These are phyloP conservation scores for Pelargonium myrrhifolium DNA, from an alignment of 441 rosid species.

Conservation along the genomic window DNA sequence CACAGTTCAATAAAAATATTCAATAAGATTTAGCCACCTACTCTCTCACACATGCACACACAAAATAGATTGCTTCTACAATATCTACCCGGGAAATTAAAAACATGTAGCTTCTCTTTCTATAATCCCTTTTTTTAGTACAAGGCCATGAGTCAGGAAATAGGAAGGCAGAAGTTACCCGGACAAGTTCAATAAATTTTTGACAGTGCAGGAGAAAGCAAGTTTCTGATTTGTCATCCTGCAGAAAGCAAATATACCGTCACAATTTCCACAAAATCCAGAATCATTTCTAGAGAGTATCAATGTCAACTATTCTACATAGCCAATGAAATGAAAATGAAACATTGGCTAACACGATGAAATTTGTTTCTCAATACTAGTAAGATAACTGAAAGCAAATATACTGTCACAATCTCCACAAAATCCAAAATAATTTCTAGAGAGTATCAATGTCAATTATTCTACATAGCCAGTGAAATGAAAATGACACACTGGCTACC, in stretches of 20 bases:
- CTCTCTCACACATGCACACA: no score
- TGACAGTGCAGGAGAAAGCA: slow-evolving; percentile 89
- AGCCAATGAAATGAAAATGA: not conserved
- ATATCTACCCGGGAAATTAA: not conserved
- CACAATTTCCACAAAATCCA: slow-evolving; percentile 16
- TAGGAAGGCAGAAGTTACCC: slow-evolving; percentile 45
- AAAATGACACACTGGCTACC: not conserved
- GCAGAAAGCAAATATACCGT: slow-evolving; percentile 29
- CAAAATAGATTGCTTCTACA: not conserved
- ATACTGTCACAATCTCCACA: slow-evolving; percentile 16
- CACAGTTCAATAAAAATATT: not conserved
- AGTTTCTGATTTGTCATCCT: slow-evolving; percentile 89
- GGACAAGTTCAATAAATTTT: slow-evolving; percentile 77
- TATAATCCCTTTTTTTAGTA: not conserved
- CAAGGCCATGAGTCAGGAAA: slow-evolving; percentile 5
- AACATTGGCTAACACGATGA: not conserved
- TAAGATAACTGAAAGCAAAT: slow-evolving; percentile 16
- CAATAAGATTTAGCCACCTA: not conserved
- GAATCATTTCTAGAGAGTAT: slow-evolving; percentile 2
- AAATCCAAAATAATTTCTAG: slow-evolving; percentile 7
- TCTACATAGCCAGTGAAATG: not conserved
- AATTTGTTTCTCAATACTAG: not conserved
- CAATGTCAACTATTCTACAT: not conserved
- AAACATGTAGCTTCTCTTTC: not conserved
- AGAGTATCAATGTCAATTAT: not conserved